Base-by-base conservation (phyloP, 208 protist genomes). In the Balamuthia mandrillaris region DNA sequence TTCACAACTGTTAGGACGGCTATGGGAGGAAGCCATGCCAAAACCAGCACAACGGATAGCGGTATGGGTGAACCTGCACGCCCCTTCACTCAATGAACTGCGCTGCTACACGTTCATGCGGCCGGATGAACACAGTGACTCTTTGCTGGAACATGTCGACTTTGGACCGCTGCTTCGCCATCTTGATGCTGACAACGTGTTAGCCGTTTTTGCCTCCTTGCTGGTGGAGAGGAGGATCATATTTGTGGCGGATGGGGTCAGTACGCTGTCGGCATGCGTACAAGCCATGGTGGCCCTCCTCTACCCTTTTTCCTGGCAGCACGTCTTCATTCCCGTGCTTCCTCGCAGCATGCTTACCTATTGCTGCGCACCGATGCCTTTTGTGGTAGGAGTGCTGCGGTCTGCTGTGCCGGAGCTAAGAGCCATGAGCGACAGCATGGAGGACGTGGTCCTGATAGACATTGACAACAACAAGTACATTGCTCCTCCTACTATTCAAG, bases 321-420 rank as follows among this genome's bases (percentile, higher is more conserved):
- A 85, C 63, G 54, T 85, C 3, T 85, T 85, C 79, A 85, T 85
- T 39, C 79, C 79, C 7, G 79, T 85, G 42, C 21, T 85, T 12
- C 79, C 79, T 4, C 39, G 37, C 39, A 61, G 41, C 1, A 35
- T 85, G 58, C 56, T 85, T 14, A 54, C 56, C 41, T 85, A 61
- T 42, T 85, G 79, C 79, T 75, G 61, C 21, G 79, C 79, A 3
- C 79, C 79, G 42, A 85, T 85, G 79, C 79, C 79, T 10, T 85
- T 85, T 42, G 63, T 84, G 21, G 61, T 84, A 7, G 78, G 78
- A 2, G 33, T 84, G 5, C 60, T 61, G 2, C 72, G 72, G 4
- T 27, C 45, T 9, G 35, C 42, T 31, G 35, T 81, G 16, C 3
- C 41, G 16, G 72, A 81, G 39, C 52, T 81, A 27, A 81, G 61